Evolutionary conservation across 371 early-diverging fungal species (phyloP), one percentile per base, ranked within the genome.

Genomic region (Mucor plumbeus): DNA sequence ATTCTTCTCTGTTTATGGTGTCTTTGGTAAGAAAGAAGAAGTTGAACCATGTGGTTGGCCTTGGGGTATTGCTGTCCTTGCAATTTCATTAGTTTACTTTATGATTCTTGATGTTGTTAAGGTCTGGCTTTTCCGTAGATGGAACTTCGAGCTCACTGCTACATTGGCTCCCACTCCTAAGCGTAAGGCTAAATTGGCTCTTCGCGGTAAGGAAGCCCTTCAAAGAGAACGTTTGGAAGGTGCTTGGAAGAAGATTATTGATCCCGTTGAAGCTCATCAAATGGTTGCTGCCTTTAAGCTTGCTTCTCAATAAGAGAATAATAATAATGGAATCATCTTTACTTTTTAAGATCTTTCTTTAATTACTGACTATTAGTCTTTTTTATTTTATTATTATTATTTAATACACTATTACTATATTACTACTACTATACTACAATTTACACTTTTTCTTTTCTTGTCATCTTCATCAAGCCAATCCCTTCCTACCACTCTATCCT

Each of bases 21-120:
- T 89, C 31, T 80, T 80, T 74, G 80, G 83, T 56, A 71, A 74
- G 36, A 56, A 53, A 1, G 76, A 80, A 62, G 76, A 70, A 67
- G 72, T 84, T 70, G 82, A 77, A 74, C 71, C 88, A 77, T 65
- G 83, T 75, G 81, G 89, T 56, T 74, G 75, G 68, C 72, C 79
- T 64, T 79, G 85, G 88, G 91, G 91, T 26, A 64, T 88, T 7
- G 76, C 85, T 13, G 85, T 92, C 15, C 81, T 91, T 64, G 87
- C 77, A 47, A 68, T 92, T 36, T 93, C 92, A 34, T 82, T 91
- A 53, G 84, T 83, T 6, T 90, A 87, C 71, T 90, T 88, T 72
- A 88, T 94, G 82, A 57, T 95, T 31, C 82, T 96, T 54, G 97
- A 96, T 74, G 78, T 90, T 21, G 82, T 95, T 83, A 95, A 95